Percentiles rank a stretch among this genome's conserved stretches.
Evolutionary conservation across 2,329 filamentous ascomycete genomes (phyloP).

Genomic region (Huntiella savannae): DNA sequence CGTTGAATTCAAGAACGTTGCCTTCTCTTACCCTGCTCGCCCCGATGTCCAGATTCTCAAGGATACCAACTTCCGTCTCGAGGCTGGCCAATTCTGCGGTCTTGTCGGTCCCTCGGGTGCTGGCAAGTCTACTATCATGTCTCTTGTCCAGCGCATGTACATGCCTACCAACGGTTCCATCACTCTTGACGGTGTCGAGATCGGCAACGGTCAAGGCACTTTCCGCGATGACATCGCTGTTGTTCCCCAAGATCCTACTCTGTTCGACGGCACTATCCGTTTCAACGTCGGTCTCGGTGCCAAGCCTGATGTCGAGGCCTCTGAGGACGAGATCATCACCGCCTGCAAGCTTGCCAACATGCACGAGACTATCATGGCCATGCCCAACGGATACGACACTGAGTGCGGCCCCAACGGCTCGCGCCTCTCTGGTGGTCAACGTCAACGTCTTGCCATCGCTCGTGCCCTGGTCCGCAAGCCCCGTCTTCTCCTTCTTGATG

Average conservation of each 20-base stretch:
- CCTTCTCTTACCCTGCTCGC: slow-evolving; percentile 47
- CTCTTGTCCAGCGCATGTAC: slow-evolving; percentile 33
- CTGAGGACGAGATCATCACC: slow-evolving; percentile 41
- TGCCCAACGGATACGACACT: slow-evolving; percentile 49
- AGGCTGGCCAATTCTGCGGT: slow-evolving; percentile 40
- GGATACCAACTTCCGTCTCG: slow-evolving; percentile 35
- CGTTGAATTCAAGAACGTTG: slow-evolving; percentile 37
- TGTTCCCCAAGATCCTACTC: slow-evolving; percentile 37
- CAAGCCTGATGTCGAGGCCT: slow-evolving; percentile 33
- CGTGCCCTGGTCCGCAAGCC: slow-evolving; percentile 55
- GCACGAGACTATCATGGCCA: slow-evolving; percentile 42
- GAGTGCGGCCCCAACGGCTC: slow-evolving; percentile 53
- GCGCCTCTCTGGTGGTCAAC: slow-evolving; percentile 58
- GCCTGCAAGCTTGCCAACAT: slow-evolving; percentile 52
- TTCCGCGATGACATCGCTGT: slow-evolving; percentile 35
- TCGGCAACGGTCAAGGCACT: slow-evolving; percentile 22
- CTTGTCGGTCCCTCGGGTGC: slow-evolving; percentile 47
- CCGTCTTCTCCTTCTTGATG: slow-evolving; percentile 57
- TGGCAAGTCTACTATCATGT: slow-evolving; percentile 48
- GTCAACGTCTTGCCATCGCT: slow-evolving; percentile 61
- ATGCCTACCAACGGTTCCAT: slow-evolving; percentile 23
- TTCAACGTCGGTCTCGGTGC: slow-evolving; percentile 39
- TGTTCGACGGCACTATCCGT: slow-evolving; percentile 35
- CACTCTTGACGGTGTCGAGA: slow-evolving; percentile 27
- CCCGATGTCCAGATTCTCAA: slow-evolving; percentile 37